Evolutionary conservation across 75 land plant species (phyloP).

Genomic region (Larix kaempferi): DNA sequence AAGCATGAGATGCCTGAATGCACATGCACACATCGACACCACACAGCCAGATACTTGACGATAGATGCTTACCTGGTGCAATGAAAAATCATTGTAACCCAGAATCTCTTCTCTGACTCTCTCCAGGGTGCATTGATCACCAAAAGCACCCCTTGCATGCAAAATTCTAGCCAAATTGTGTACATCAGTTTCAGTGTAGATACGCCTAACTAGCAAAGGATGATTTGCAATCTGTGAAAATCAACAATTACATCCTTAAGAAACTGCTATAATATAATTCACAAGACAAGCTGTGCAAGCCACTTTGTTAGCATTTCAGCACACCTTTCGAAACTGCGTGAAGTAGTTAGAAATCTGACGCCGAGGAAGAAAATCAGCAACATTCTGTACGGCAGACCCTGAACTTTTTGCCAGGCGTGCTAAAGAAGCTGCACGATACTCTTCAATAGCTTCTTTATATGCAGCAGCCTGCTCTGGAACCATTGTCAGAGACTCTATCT

Average conservation of each 20-base stretch:
- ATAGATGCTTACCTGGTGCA: conserved; percentile 61
- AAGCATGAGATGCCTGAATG: not conserved
- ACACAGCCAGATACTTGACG: not conserved
- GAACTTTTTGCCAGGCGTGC: conserved; percentile 52
- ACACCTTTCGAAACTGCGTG: conserved; percentile 95
- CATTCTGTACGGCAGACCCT: conserved; percentile 13
- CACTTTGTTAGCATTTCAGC: not conserved
- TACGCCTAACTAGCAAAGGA: conserved; percentile 86
- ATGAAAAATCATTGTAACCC: conserved; percentile 74
- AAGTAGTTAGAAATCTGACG: conserved; percentile 94
- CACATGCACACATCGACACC: not conserved
- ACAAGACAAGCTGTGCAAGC: not conserved
- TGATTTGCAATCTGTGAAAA: conserved; percentile 91
- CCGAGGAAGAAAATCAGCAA: conserved; percentile 54
- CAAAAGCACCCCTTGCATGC: conserved; percentile 79
- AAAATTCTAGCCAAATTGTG: conserved; percentile 65
- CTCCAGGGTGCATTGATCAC: conserved; percentile 83
- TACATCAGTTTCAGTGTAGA: conserved; percentile 78
- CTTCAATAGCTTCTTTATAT: conserved; percentile 81
- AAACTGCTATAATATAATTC: not conserved
- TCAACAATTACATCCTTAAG: not conserved
- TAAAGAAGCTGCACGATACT: conserved; percentile 72
- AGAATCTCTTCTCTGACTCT: conserved; percentile 80
- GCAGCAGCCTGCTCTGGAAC: conserved; percentile 66
- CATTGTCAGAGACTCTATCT: conserved; percentile 87